A percentile compares a stretch with the other conserved stretches of the same genome.
Evolutionary conservation across 345 rosid genomes (phyloP).

Genomic region (rapeseed (Brassica napus)): DNA sequence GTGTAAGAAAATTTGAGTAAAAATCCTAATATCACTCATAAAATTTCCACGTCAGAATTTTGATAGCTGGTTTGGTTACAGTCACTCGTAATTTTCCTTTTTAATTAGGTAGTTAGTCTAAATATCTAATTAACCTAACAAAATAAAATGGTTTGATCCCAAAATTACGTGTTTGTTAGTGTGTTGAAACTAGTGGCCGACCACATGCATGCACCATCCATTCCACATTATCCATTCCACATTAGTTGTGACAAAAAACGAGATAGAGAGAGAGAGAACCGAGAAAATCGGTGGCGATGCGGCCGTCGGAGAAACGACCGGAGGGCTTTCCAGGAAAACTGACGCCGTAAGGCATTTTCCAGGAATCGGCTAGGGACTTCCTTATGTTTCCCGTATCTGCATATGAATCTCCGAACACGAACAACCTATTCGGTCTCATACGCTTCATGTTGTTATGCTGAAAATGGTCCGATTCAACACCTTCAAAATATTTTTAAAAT

Average conservation of each 20-base stretch:
- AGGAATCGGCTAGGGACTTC: conserved; percentile 40
- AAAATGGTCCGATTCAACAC: conserved; percentile 21
- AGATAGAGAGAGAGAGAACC: conserved; percentile 38
- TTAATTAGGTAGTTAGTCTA: not conserved
- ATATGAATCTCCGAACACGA: conserved; percentile 69
- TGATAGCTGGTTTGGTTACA: not conserved
- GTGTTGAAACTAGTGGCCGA: conserved; percentile 12
- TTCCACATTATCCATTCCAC: not conserved
- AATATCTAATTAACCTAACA: conserved; percentile 7
- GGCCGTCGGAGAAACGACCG: conserved; percentile 70
- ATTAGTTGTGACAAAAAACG: not conserved
- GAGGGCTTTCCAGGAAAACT: conserved; percentile 57
- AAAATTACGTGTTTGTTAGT: conserved; percentile 7
- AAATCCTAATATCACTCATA: not conserved
- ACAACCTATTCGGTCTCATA: conserved; percentile 48
- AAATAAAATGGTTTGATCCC: conserved; percentile 6
- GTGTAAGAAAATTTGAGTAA: no score
- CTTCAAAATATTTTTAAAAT: conserved; percentile 20
- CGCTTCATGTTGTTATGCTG: conserved; percentile 11
- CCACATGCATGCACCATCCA: not conserved
- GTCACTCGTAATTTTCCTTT: not conserved
- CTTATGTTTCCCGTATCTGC: conserved; percentile 60
- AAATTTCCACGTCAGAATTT: not conserved
- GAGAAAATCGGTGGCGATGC: conserved; percentile 56
- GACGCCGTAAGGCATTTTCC: conserved; percentile 61